Percentiles rank a stretch among this genome's conserved stretches.
Conservation (phyloP, 345 rosid genomes). For the Lepidium sativum region DNA sequence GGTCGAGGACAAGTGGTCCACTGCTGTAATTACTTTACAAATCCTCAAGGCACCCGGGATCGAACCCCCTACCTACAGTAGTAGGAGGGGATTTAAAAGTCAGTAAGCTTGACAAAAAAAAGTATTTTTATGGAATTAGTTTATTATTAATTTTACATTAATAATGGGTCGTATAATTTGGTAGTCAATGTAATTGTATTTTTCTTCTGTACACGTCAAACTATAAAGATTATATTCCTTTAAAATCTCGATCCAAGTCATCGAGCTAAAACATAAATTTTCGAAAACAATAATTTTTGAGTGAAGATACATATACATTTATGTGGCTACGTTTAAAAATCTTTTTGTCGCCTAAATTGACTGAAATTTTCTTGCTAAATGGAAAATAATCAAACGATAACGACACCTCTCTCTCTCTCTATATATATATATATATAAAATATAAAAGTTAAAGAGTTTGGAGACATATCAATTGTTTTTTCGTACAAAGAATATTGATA, state of each 20-base stretch:
- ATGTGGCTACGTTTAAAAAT: background rate
- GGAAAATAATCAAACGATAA: background rate
- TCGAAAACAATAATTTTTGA: background rate
- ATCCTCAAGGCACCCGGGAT: too few species aligned
- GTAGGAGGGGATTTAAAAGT: too few species aligned
- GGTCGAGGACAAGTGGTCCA: too few species aligned
- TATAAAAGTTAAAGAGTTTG: background rate
- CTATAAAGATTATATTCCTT: background rate
- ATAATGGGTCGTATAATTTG: background rate
- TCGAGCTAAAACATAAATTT: background rate
- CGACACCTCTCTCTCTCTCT: conserved; percentile 5
- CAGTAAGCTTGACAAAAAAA: too few species aligned
- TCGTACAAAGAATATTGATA: background rate
- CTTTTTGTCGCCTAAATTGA: conserved; percentile 49
- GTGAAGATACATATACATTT: background rate
- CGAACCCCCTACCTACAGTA: too few species aligned
- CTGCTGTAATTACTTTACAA: too few species aligned
- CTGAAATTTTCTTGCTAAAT: conserved; percentile 15
- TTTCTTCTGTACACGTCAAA: background rate
- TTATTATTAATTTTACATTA: background rate
- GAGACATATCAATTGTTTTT: background rate
- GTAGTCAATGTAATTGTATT: background rate
- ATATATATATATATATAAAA: background rate
- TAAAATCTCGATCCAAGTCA: background rate
- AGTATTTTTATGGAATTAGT: too few species aligned